Evolutionary conservation across 2,329 filamentous ascomycete species (phyloP), one percentile per base, ranked within the genome.

Genomic region (Colletotrichum salicis): DNA sequence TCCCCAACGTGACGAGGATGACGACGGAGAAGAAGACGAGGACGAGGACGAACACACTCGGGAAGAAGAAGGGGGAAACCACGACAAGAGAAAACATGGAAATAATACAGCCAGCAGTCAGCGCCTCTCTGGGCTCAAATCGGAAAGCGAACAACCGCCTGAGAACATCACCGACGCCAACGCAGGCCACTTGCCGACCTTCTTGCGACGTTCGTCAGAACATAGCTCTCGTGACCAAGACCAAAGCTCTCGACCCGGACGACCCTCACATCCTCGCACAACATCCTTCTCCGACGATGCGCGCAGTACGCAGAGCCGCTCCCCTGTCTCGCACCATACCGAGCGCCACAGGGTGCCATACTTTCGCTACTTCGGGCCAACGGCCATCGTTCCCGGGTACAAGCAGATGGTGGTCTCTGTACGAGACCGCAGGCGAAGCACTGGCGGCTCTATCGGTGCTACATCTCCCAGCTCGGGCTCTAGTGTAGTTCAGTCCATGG

Each of bases 331-430:
- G 61, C 83, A 88, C 73, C 84, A 88, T 75, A 80, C 84, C 35
- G 86, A 88, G 79, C 85, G 88, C 72, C 85, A 92, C 77, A 88
- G 92, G 65, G 93, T 97, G 74, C 94, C 94, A 0, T 97, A 96
- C 79, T 97, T 97, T 77, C 88, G 95, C 72, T 97, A 96, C 81
- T 96, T 97, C 79, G 95, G 94, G 0, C 94, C 94, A 0, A 97
- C 95, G 1, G 95, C 94, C 73, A 97, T 97, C 77, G 94, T 96
- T 64, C 94, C 94, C 1, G 94, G 94, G 27, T 97, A 95, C 83
- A 97, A 97, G 81, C 94, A 97, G 80, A 97, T 97, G 94, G 93
- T 97, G 31, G 91, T 93, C 70, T 91, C 92, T 65, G 90, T 95
- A 35, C 88, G 91, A 70, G 91, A 92, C 71, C 86, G 90, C 71